phyloP scores from a whole-genome alignment of 2,329 filamentous ascomycete genomes.

The Pezicula carpinea region DNA sequence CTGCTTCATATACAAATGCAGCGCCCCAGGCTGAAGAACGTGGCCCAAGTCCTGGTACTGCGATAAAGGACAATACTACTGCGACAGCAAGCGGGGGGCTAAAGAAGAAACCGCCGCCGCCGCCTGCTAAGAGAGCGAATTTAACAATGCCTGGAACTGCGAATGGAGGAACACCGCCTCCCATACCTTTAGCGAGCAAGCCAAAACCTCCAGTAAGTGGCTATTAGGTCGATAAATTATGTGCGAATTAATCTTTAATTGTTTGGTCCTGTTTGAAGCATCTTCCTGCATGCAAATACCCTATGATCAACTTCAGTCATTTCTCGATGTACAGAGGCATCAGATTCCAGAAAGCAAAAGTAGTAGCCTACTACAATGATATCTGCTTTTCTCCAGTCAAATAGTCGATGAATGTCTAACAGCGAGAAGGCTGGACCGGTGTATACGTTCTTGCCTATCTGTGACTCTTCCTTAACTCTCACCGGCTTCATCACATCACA shows the following conservation, averaged over 20 bases:
- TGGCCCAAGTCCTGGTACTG: constrained; percentile 6
- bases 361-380: too few species aligned
- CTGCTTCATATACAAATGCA: constrained; percentile 3
- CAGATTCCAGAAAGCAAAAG: too few species aligned
- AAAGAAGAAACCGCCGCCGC: constrained; percentile 32
- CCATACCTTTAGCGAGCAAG: constrained; percentile 27
- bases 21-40: constrained; percentile 4
- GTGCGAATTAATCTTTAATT: neutral
- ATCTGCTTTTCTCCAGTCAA: too few species aligned
- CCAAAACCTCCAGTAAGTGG: constrained; percentile 29
- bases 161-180: constrained; percentile 15
- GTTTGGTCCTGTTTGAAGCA: neutral
- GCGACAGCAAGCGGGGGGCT: constrained; percentile 7
- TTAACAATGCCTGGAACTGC: constrained; percentile 8
- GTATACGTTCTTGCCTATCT: too few species aligned
- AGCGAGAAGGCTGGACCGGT: too few species aligned
- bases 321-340: too few species aligned
- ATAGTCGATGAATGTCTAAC: too few species aligned
- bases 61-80: constrained; percentile 11
- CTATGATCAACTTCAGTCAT: too few species aligned
- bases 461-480: too few species aligned
- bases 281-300: too few species aligned
- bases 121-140: constrained; percentile 25
- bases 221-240: constrained; percentile 12
- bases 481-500: too few species aligned